Base-by-base conservation (phyloP, 2,329 filamentous ascomycete genomes). In the Pseudocercospora macadamiae region DNA sequence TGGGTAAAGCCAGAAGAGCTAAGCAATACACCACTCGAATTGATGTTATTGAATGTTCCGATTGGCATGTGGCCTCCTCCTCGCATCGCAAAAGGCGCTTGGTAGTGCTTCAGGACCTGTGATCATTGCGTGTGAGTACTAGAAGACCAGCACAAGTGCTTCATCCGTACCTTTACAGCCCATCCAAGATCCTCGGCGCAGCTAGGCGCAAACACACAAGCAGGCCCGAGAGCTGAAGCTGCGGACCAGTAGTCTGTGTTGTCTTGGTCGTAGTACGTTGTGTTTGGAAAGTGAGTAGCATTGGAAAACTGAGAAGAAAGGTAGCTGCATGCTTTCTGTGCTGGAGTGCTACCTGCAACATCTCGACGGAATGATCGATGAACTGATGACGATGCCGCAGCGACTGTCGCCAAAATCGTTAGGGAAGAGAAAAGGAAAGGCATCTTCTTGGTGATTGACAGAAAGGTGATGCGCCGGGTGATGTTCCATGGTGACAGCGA, bases 41-140 rank as follows among this genome's bases (percentile, higher is more conserved):
- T 52, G 55, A 61, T 61, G 45, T 61, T 61, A 18, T 52, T 52
- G 49, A 52, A 39, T 3, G 18, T 18, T 23, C 32, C 49, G 49
- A 52, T 52, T 3, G 49, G 49, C 49, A 52, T 52, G 16, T 52
- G 49, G 10, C 49, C 48, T 4, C 48, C 48, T 19, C 48, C 48
- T 9, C 48, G 48, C 26, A 51, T 36, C 16, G 48, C 48, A 14
- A 51, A 51, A 9, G 48, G 48, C 10, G 48, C 26, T 25, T 51
- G 26, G 28, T 28, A 51, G 48, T 51, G 30, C 21, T 36, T 52
- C 49, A 52, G 23, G 19, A 37, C 30, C 49, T 52, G 18, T 5
- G 9, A 5, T 6, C 3, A 52, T n/a, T 16, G 4, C n/a, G 10
- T 16, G 4, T 37, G 2, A 37, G 34, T 14, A 37, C 4, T 18